Base-by-base conservation (phyloP, 2,329 filamentous ascomycete species). In the Alternaria sp. region DNA sequence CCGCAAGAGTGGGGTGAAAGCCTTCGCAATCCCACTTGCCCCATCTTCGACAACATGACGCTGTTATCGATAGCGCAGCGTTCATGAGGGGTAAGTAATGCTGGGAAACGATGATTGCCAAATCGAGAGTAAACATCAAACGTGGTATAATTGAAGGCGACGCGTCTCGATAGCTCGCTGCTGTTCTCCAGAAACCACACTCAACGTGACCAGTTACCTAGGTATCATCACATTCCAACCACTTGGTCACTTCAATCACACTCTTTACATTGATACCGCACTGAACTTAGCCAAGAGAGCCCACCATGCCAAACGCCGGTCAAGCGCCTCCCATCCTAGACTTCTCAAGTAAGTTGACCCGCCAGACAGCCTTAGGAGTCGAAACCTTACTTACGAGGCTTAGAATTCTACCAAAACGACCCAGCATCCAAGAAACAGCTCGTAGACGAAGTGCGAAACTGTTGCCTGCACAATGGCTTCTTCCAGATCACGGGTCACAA, bases 401-500 rank as follows among this genome's bases (percentile, higher is more conserved):
- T 3, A 75, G 74, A 69, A 2, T 78, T 77, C 63, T 77, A 78
- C 58, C 61, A 63, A 28, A 63, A 56, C 9, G 69, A 79, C 59
- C 50, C 67, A 0, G 40, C 63, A 8, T 66, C 66, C 25, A 77
- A 75, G 46, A 52, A 71, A 45, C 66, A 73, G 36, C 67, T 78
- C 6, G 72, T 78, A 28, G 67, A 72, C 2, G 62, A 75, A 43
- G 71, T 79, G 13, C 67, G 71, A 17, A 66, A 73, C 19, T 76
- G 72, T 61, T 79, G 77, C 61, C 59, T 74, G 15, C 70, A 76
- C 62, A 77, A 77, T 70, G 82, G 83, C 19, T 84, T 84, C 70
- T 84, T 84, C 69, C 82, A 84, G 59, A 82, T 84, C 63, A 79
- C 76, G 3, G 79, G 79, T 26, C 81, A 83, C 56, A 70, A 75